Evolutionary conservation across 1,284 basidiomycete species (phyloP).

Genomic region (Boletus holoroseus): DNA sequence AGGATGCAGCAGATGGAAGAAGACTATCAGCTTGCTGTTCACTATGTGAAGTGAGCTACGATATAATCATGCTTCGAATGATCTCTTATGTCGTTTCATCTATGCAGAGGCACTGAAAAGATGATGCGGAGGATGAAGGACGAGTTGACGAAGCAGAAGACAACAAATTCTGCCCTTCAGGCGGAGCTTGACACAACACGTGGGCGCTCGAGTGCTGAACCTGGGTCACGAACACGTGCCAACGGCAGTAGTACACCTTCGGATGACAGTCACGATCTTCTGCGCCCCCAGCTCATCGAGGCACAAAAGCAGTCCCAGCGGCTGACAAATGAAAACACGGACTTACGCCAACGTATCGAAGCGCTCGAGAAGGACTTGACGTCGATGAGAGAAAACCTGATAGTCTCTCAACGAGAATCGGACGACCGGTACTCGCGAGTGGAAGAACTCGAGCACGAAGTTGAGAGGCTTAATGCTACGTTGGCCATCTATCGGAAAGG

Average conservation of each 20-base stretch:
- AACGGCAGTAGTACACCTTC: conserved; percentile 80
- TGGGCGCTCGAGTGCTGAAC: conserved; percentile 50
- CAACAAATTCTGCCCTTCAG: conserved; percentile 72
- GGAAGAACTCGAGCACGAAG: conserved; percentile 74
- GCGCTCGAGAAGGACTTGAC: conserved; percentile 71
- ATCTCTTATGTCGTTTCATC: conserved; percentile 24
- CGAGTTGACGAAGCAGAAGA: conserved; percentile 87
- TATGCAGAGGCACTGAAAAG: conserved; percentile 89
- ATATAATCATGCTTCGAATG: conserved; percentile 7
- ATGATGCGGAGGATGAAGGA: conserved; percentile 98
- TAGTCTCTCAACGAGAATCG: conserved; percentile 67
- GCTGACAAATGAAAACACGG: conserved; percentile 66
- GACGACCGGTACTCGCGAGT: conserved; percentile 71
- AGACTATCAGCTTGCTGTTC: conserved; percentile 91
- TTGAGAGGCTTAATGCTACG: conserved; percentile 73
- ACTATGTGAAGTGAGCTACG: conserved; percentile 78
- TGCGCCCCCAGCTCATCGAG: conserved; percentile 65
- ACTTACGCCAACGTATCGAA: conserved; percentile 70
- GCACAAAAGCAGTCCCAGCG: conserved; percentile 69
- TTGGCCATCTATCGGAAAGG: conserved; percentile 71
- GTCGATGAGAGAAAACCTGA: conserved; percentile 66
- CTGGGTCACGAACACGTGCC: conserved; percentile 54
- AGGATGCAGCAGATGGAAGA: conserved; percentile 84
- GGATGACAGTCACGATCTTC: conserved; percentile 59
- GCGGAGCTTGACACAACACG: conserved; percentile 69